A percentile compares a stretch with the other conserved stretches of the same genome.
These are phyloP conservation scores for Ballota nigra DNA, from an alignment of 257 asterid genomes.

Conservation along the genomic window DNA sequence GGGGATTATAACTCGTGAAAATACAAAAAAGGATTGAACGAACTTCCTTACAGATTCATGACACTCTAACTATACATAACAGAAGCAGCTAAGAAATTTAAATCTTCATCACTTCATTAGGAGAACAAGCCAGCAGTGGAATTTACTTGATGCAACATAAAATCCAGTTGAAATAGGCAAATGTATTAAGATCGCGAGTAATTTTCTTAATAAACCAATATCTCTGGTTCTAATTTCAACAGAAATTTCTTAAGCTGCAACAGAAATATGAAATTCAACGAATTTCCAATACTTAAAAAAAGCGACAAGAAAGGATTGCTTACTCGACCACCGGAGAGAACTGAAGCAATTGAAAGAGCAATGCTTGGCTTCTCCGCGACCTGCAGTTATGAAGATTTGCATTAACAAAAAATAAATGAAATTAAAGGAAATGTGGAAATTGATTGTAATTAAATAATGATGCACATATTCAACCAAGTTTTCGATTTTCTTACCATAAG, in stretches of 20 bases:
- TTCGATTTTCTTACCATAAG: slow-evolving; percentile 25
- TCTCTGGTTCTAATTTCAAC: not conserved
- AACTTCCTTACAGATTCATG: not conserved
- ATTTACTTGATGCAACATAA: not conserved
- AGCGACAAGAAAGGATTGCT: not conserved
- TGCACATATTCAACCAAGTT: not conserved
- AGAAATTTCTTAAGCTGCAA: not conserved
- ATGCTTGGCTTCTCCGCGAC: slow-evolving; percentile 97
- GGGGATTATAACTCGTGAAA: not conserved
- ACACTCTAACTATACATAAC: not conserved
- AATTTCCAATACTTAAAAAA: not conserved
- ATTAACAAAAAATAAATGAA: not conserved
- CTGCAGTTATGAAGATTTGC: slow-evolving; percentile 30
- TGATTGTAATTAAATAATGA: not conserved
- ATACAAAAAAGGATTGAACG: not conserved
- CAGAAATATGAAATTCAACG: not conserved
- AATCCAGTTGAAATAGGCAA: not conserved
- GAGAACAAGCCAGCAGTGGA: not conserved
- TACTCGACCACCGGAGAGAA: slow-evolving; percentile 76
- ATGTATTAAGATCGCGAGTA: not conserved
- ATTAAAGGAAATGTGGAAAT: not conserved
- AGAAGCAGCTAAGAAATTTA: not conserved
- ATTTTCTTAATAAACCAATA: not conserved
- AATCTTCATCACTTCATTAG: not conserved
- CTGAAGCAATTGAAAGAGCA: slow-evolving; percentile 81